Base-by-base conservation (phyloP, 805 yeast genomes). In the Schizosaccharomyces cryophilus region DNA sequence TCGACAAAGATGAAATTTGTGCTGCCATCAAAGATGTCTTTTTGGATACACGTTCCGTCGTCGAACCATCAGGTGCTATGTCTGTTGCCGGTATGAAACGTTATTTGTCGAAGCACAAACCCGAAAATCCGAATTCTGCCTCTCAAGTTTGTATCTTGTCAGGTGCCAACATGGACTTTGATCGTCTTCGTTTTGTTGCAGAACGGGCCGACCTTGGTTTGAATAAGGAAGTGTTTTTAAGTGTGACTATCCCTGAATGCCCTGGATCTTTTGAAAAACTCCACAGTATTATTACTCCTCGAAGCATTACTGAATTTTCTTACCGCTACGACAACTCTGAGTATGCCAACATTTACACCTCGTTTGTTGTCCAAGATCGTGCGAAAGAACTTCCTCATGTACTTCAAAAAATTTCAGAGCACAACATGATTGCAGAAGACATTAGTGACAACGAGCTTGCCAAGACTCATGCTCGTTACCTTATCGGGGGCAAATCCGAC, bases 151-250 rank as follows among this genome's bases (percentile, higher is more conserved):
- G 86, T 48, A 90, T 96, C 5, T 78, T 93, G 26, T 84, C 95
- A 24, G 99, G 99, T 63, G 99, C 99, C 42, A 93, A 93, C 73
- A 89, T 93, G 95, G 90, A 94, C 74, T 93, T 93, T 69, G 98
- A 90, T 72, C 79, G 99, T 67, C 77, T 93, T 67, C 79, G 99
- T 70, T 93, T 93, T 71, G 96, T 93, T 24, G 81, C 95, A 62
- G 99, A 93, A 72, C 83, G 99, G 72, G 96, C 98, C 15, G 94
- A 87, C 60, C 77, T 93, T n/a, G 99, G 98, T 73, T 97, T 90
- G 71, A 98, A 97, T 62, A 86, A 84, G 66, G 99, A 93, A 74
- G 95, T 87, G 5, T 90, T 94, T 67, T 76, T 93, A 77, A 80
- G 85, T 58, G 87, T 89, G 19, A 83, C 87, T 55, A 87, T 93